These are phyloP conservation scores for Aspergillus leporis DNA, from an alignment of 495 filamentous ascomycete genomes.

Conservation along the genomic window DNA sequence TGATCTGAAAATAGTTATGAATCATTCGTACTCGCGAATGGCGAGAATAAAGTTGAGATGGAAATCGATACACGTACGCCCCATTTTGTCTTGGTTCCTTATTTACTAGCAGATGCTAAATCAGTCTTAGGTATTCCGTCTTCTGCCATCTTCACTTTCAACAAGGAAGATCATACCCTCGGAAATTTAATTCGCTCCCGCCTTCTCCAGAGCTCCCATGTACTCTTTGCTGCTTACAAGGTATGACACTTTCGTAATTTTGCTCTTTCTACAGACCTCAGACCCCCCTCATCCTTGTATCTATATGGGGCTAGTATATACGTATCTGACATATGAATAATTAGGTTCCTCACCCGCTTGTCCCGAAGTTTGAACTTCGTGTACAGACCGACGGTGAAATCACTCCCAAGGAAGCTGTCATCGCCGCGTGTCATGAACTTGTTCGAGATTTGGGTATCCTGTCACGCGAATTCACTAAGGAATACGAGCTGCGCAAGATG, in stretches of 20 bases:
- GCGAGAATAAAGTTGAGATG: constrained; percentile 90
- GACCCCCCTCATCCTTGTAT: background rate
- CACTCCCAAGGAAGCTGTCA: constrained; percentile 82
- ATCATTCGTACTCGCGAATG: constrained; percentile 78
- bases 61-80: constrained; percentile 80
- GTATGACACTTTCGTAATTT: constrained; percentile 44
- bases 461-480: constrained; percentile 88
- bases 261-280: background rate
- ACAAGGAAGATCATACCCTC: constrained; percentile 96
- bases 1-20: constrained; percentile 67
- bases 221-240: constrained; percentile 87
- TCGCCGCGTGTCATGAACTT: constrained; percentile 72
- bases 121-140: constrained; percentile 67
- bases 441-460: constrained; percentile 75
- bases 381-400: constrained; percentile 89
- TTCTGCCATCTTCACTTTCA: constrained; percentile 84
- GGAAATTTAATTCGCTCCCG: constrained; percentile 83
- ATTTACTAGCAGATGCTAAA: constrained; percentile 15
- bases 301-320: background rate
- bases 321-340: background rate
- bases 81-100: background rate
- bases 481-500: constrained; percentile 92
- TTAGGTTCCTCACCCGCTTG: constrained; percentile 79
- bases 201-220: constrained; percentile 74
- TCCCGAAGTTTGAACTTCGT: constrained; percentile 81